These are phyloP conservation scores for Talaromyces pinophilus DNA, from an alignment of 2,329 filamentous ascomycete species.

Conservation along the genomic window DNA sequence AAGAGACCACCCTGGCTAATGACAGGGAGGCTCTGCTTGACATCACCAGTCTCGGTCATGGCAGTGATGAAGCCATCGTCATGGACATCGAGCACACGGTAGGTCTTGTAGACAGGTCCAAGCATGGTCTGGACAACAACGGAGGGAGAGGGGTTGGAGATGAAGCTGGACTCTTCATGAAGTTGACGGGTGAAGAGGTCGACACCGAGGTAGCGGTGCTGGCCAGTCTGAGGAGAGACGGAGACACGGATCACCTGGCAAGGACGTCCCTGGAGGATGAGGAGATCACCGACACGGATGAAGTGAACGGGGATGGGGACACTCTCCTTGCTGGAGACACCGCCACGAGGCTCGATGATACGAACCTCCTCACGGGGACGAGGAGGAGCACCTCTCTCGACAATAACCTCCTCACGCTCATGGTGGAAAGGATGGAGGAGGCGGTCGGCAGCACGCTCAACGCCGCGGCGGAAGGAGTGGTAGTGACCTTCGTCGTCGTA, in stretches of 20 bases:
- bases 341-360: conserved; percentile 54
- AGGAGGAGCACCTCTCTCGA: conserved; percentile 47
- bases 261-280: conserved; percentile 97
- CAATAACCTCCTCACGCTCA: conserved; percentile 46
- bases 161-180: conserved; percentile 96
- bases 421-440: conserved; percentile 64
- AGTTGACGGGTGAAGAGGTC: conserved; percentile 99
- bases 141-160: conserved; percentile 94
- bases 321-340: conserved; percentile 66
- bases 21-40: conserved; percentile 93
- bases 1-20: conserved; percentile 93
- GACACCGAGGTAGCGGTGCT: conserved; percentile 99
- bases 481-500: conserved; percentile 78
- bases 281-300: conserved; percentile 96
- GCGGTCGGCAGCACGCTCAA: conserved; percentile 66
- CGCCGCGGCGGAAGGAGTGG: conserved; percentile 71
- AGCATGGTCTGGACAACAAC: conserved; percentile 99
- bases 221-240: conserved; percentile 93
- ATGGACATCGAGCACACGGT: conserved; percentile 96
- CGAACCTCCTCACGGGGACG: conserved; percentile 52
- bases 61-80: conserved; percentile 79
- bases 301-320: conserved; percentile 99
- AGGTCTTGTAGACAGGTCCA: conserved; percentile 99
- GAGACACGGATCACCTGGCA: conserved; percentile 99
- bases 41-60: conserved; percentile 98